Base-by-base conservation (phyloP, 2,329 filamentous ascomycete genomes). In the Elsinoe ampelina region DNA sequence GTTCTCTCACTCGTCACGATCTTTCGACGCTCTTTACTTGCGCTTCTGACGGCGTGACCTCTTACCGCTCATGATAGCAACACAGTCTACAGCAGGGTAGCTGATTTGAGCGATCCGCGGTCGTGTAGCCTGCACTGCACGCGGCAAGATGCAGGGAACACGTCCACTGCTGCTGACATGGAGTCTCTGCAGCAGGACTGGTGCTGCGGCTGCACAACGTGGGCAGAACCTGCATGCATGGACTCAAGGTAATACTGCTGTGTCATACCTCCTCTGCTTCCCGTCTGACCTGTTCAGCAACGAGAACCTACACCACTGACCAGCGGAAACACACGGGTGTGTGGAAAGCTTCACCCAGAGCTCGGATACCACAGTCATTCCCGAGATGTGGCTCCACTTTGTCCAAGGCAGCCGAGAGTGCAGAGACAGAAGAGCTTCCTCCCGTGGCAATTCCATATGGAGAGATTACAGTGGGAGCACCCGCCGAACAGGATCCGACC, bases 401-500 rank as follows among this genome's bases (percentile, higher is more conserved):
- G 10, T 56, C 54, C 8, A 45, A 48, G 19, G 41, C 54, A 2
- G 34, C 20, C 8, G 38, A 45, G 6, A 10, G 35, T 13, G 15
- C 8, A 5, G 36, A 55, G 11, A 26, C 15, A 26, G 58, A 59
- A 26, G 58, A 62, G 20, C 61, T 64, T 7, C 58, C 63, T 5
- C 62, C 66, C 15, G 64, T 68, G 8, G 60, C 66, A 1, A 67
- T 65, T 19, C 87, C 89, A 0, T 95, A 90, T 69, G 74, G 79
- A 17, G 76, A 84, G 43, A 78, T 95, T 57, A 86, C 83, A 3
- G 82, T 95, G 48, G 89, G 89, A 58, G 81, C 93, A 3, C 89
- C 89, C 12, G 82, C 80, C 58, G 90, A 95, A 71, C 85, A 81
- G n/a, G 89, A 80, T 64, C 80, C 83, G 0, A 82, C 84, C 58